Base-by-base conservation (phyloP, 352 stramenopile genomes). In the Stramenopiles sp. region DNA sequence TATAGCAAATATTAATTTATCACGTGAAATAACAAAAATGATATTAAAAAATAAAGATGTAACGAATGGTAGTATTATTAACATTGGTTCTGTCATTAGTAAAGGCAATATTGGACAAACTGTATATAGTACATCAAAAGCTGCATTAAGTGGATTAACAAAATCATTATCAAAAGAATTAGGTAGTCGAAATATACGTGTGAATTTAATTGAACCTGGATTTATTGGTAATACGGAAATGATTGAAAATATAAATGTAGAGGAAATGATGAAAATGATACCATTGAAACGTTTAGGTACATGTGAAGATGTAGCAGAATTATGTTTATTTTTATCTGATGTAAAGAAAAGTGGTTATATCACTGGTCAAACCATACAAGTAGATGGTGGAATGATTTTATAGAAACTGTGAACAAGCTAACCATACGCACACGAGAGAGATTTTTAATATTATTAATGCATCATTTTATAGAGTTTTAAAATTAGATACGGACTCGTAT, bases 141-240 rank as follows among this genome's bases (percentile, higher is more conserved):
- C 88, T 20, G 90, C 84, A 4, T 85, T 94, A 0, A 79, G 85
- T 7, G 89, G 89, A 23, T 84, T 92, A 63, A 93, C 88, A 73
- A 89, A 86, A 80, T 88, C 88, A 74, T 84, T 93, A 53, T 89
- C 89, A 32, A 92, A 92, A 73, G 90, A 94, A 80, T 84, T 94
- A 7, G 89, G 89, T 29, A 87, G 83, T 73, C 87, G 88, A 30
- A 90, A 91, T 76, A 91, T 94, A 79, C 87, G 90, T 31, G 89
- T 94, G 30, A 94, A 94, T 80, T 82, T 93, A 13, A 88, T 94
- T 0, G 90, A 93, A 80, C 90, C 90, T 0, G 90, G 90, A 6
- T 93, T 91, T 82, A 89, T 94, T 63, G 79, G 81, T 7, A 20
- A 69, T 27, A 94, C 90, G 0, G 87, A 91, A 79, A 93, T 94